Evolutionary conservation across 1,284 basidiomycete genomes (phyloP).

Genomic region (Dichomitus squalens): DNA sequence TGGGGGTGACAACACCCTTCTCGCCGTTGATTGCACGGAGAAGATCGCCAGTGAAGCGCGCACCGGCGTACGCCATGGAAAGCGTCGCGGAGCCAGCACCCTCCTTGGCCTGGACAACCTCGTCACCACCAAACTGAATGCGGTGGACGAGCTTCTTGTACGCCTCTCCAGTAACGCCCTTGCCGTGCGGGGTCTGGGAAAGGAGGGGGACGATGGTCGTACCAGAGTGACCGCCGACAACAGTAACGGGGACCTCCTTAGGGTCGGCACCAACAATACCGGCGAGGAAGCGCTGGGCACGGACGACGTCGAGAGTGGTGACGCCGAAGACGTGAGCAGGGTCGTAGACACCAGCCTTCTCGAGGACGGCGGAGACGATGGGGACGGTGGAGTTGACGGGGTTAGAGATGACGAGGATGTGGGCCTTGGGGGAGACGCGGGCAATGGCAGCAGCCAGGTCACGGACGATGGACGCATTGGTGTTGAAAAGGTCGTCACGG

Average conservation of each 20-base stretch:
- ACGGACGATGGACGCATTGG: slow-evolving; percentile 94
- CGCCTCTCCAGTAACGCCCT: slow-evolving; percentile 66
- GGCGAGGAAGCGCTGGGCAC: slow-evolving; percentile 90
- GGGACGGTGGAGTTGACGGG: slow-evolving; percentile 96
- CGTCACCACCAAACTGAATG: slow-evolving; percentile 96
- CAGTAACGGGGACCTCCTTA: slow-evolving; percentile 77
- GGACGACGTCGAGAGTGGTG: slow-evolving; percentile 97
- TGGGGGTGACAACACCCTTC: slow-evolving; percentile 82
- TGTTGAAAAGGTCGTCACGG: slow-evolving; percentile 99
- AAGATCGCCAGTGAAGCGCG: slow-evolving; percentile 85
- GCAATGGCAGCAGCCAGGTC: slow-evolving; percentile 91
- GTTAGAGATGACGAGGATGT: slow-evolving; percentile 97
- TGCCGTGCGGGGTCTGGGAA: slow-evolving; percentile 75
- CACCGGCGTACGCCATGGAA: slow-evolving; percentile 91
- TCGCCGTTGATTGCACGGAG: slow-evolving; percentile 87
- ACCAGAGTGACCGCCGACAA: slow-evolving; percentile 96
- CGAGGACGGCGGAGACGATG: slow-evolving; percentile 92
- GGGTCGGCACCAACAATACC: slow-evolving; percentile 71
- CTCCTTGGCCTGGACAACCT: slow-evolving; percentile 93
- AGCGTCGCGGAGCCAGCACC: slow-evolving; percentile 87
- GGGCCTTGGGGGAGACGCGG: slow-evolving; percentile 87
- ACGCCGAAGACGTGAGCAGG: slow-evolving; percentile 83
- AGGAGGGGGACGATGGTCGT: slow-evolving; percentile 95
- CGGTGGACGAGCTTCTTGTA: slow-evolving; percentile 79
- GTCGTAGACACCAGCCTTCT: slow-evolving; percentile 94